Conservation (phyloP, 2,329 filamentous ascomycete species). For the Diaporthe velutina region DNA sequence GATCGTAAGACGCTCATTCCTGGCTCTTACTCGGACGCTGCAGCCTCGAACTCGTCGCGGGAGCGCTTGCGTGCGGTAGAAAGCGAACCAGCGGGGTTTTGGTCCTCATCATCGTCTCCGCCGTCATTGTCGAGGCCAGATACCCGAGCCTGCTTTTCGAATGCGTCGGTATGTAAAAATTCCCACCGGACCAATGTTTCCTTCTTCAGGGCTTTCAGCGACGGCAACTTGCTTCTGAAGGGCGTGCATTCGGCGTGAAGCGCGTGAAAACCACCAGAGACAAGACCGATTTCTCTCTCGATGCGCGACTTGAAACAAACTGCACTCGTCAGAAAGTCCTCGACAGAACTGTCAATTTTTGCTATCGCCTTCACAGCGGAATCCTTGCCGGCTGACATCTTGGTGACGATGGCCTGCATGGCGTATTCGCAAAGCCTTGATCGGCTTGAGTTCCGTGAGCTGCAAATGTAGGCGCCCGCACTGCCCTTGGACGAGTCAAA, state of each 20-base stretch:
- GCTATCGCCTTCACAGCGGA: not conserved
- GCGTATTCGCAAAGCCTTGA: not conserved
- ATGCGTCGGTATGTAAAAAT: not conserved
- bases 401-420: not conserved
- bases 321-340: not conserved
- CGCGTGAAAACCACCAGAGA: not conserved
- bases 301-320: not conserved
- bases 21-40: too few species aligned
- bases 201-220: accelerated
- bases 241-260: not conserved
- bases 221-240: not conserved
- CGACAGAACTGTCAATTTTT: not conserved
- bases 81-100: too few species aligned
- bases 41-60: not conserved
- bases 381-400: not conserved
- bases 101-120: not conserved
- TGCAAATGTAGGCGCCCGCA: not conserved
- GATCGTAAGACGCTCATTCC: too few species aligned
- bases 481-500: not conserved
- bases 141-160: not conserved
- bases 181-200: accelerated
- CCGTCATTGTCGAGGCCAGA: not conserved
- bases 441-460: not conserved
- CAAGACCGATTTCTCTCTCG: not conserved
- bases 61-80: not conserved